Conservation (phyloP, 2,329 filamentous ascomycete species). For the Aspergillus pseudoviridinutans region DNA sequence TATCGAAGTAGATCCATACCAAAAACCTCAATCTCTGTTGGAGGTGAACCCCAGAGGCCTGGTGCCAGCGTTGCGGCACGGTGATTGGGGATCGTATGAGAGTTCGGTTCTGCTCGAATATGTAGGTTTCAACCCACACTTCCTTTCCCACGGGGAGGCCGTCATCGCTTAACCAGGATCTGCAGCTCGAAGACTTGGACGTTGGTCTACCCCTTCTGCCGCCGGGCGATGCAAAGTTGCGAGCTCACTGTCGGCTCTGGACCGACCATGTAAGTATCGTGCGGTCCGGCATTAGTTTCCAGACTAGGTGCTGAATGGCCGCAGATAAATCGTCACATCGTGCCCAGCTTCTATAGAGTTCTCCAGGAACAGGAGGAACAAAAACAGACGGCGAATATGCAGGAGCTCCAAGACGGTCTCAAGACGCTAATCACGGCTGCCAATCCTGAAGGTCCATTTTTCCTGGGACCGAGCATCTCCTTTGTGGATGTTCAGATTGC, state of each 20-base stretch:
- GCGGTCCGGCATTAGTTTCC: not conserved
- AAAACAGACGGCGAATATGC: constrained; percentile 56
- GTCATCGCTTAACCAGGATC: not conserved
- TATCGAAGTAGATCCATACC: constrained; percentile 77
- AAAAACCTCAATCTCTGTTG: constrained; percentile 65
- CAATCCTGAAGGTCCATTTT: constrained; percentile 63
- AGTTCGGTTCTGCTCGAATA: constrained; percentile 83
- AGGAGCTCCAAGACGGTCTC: constrained; percentile 64
- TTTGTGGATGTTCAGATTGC: constrained; percentile 74
- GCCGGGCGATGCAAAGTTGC: constrained; percentile 58
- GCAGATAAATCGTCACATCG: constrained; percentile 71
- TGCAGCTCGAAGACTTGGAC: constrained; percentile 70
- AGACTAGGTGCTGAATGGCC: constrained; percentile 13
- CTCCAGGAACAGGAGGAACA: constrained; percentile 61
- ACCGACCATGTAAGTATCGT: constrained; percentile 63
- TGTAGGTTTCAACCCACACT: constrained; percentile 43
- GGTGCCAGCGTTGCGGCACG: constrained; percentile 72
- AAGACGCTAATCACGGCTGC: constrained; percentile 57
- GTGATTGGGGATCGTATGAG: constrained; percentile 78
- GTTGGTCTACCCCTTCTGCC: constrained; percentile 61
- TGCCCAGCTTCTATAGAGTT: constrained; percentile 71
- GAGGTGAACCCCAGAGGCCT: constrained; percentile 73
- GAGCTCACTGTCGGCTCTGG: constrained; percentile 75
- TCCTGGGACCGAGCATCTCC: constrained; percentile 54
- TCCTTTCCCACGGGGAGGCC: not conserved